Evolutionary conservation across 371 early-diverging fungal genomes (phyloP), one percentile per base, ranked within the genome.

Genomic region (Ordospora colligata): DNA sequence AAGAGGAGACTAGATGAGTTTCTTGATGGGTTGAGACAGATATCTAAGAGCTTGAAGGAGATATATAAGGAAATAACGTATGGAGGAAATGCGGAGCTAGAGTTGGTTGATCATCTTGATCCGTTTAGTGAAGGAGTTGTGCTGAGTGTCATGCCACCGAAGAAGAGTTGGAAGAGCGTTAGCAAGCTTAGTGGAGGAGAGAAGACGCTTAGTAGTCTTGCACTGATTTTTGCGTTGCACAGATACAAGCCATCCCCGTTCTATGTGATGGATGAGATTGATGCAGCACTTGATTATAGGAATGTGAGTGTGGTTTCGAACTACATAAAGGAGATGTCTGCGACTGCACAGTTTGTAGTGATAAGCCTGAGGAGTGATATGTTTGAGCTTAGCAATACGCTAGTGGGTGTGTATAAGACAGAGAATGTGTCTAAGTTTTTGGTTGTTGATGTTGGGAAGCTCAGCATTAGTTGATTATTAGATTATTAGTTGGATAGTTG

Each of bases 261-360:
- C 21, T 99, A 99, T 85, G 93, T 98, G 19, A 96, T 98, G 97
- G 99, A 99, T 86, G 99, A 99, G 85, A 97, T 98, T 78, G 99
- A 99, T 84, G 99, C 99, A 0, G 99, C 99, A 1, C 86, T 99
- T 47, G 99, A 99, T 83, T 97, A 95, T 86, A 89, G 96, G 73
- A 99, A 99, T 84, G 98, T 97, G 8, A 92, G 94, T 32, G 93
- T 99, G 82, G 92, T 99, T 0, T 97, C 97, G 17, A 92, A 95
- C 83, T 98, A 96, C 83, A 93, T 98, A 86, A 93, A 93, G 74
- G 93, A 95, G 75, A 89, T 95, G 63, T 92, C 97, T n/a, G 89
- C 89, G 80, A 89, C 93, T 84, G 95, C 95, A 1, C 99, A 99
- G 86, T 98, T 99, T 86, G 89, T 98, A 22, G 94, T 98, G 74